Percentiles rank a stretch among this genome's conserved stretches.
Conservation (phyloP, 768 basidiomycete species). For the Hypholoma sublateritium region DNA sequence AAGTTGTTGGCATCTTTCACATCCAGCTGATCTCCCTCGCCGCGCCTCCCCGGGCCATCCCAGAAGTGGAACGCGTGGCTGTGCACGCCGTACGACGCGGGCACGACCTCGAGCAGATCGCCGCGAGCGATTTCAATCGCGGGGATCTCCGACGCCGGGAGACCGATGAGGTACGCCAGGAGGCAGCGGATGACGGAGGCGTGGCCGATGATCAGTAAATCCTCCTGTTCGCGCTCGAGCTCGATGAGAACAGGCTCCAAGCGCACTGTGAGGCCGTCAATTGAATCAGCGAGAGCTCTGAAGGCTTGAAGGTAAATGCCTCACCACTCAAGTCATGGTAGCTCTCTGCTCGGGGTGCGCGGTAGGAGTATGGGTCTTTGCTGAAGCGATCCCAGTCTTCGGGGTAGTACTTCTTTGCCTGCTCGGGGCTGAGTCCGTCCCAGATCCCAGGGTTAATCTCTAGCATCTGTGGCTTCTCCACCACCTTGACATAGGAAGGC, state of each 20-base stretch:
- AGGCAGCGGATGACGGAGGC: conserved; percentile 97
- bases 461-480: conserved; percentile 95
- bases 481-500: conserved; percentile 67
- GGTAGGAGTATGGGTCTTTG: conserved; percentile 89
- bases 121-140: conserved; percentile 97
- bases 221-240: conserved; percentile 91
- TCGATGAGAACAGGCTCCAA: conserved; percentile 93
- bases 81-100: conserved; percentile 87
- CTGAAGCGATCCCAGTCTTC: conserved; percentile 93
- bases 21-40: conserved; percentile 24
- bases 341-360: conserved; percentile 92
- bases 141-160: conserved; percentile 94
- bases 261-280: conserved; percentile 58
- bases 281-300: background rate
- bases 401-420: conserved; percentile 87
- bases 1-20: conserved; percentile 72
- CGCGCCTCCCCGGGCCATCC: conserved; percentile 76
- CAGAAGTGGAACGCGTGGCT: conserved; percentile 91
- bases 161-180: conserved; percentile 88
- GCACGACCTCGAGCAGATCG: conserved; percentile 91
- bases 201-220: conserved; percentile 94
- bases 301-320: background rate
- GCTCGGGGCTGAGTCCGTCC: conserved; percentile 92
- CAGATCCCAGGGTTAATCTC: conserved; percentile 98
- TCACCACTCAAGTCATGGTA: conserved; percentile 94